Evolutionary conservation across 2,329 filamentous ascomycete genomes (phyloP).

Genomic region (Huntiella decipiens): DNA sequence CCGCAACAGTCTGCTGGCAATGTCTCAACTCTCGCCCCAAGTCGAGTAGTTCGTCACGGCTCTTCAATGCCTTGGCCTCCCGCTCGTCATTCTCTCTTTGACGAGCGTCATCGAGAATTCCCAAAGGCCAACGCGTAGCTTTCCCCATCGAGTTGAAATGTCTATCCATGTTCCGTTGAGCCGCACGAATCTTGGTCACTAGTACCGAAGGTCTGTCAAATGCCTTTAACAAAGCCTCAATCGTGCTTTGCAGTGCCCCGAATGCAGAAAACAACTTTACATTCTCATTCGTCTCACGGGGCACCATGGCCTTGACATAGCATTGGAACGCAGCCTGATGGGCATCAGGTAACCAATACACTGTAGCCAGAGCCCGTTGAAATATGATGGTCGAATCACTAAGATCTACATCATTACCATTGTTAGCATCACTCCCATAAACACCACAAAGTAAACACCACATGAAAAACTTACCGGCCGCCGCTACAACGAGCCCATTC

Average conservation of each 20-base stretch:
- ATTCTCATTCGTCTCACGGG: conserved; percentile 54
- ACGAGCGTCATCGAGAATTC: conserved; percentile 71
- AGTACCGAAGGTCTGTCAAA: conserved; percentile 63
- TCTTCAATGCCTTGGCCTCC: conserved; percentile 56
- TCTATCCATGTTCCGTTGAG: conserved; percentile 60
- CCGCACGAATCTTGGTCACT: conserved; percentile 54
- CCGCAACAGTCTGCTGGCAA: conserved; percentile 82
- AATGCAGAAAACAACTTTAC: conserved; percentile 56
- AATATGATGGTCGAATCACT: conserved; percentile 43
- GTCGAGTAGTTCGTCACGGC: conserved; percentile 49
- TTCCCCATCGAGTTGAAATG: conserved; percentile 56
- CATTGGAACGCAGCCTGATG: conserved; percentile 54
- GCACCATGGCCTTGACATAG: conserved; percentile 47
- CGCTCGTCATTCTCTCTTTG: conserved; percentile 68
- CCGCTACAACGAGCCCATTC: conserved; percentile 37
- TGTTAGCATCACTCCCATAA: background rate
- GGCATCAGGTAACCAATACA: conserved; percentile 47
- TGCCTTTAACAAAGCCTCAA: conserved; percentile 60
- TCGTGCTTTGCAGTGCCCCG: conserved; percentile 64
- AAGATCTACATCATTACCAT: conserved; percentile 32
- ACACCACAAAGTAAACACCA: background rate
- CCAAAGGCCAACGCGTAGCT: conserved; percentile 60
- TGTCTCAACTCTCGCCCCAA: conserved; percentile 72
- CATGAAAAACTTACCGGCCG: conserved; percentile 8
- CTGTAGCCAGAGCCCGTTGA: conserved; percentile 30